Evolutionary conservation across 148 eudicot genomes (phyloP).

Genomic region (Camellia lanceoleosa): DNA sequence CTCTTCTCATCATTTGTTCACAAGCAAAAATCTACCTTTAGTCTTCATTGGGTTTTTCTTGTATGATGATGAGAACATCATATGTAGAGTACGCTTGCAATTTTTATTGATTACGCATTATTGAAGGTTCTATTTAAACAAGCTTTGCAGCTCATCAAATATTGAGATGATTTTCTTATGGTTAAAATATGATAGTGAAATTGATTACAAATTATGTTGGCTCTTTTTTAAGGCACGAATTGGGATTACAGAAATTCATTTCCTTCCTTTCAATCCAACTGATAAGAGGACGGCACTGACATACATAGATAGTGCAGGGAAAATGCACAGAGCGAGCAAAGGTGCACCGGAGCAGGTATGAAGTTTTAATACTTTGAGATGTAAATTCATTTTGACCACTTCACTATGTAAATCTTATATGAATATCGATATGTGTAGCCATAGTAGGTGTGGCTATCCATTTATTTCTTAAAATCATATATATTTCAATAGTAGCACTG

Average conservation of each 20-base stretch:
- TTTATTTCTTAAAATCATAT: not conserved
- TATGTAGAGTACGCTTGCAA: too few species aligned
- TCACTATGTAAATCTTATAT: not conserved
- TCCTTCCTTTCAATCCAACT: slow-evolving; percentile 83
- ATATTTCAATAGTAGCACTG: not conserved
- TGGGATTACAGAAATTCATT: slow-evolving; percentile 76
- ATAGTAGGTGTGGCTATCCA: not conserved
- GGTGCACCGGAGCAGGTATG: slow-evolving; percentile 89
- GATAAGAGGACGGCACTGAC: slow-evolving; percentile 81
- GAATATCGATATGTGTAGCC: not conserved
- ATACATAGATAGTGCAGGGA: slow-evolving; percentile 52
- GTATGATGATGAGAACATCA: not conserved
- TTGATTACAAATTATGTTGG: not conserved
- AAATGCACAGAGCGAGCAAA: slow-evolving; percentile 82
- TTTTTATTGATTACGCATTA: too few species aligned
- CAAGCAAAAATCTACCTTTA: not conserved
- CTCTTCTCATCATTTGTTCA: too few species aligned
- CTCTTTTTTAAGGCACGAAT: slow-evolving; percentile 46
- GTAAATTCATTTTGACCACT: not conserved
- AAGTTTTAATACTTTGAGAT: not conserved
- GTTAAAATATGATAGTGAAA: not conserved
- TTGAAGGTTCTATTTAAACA: not conserved
- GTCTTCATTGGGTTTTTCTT: not conserved
- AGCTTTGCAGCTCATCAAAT: not conserved
- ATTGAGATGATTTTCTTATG: not conserved